Evolutionary conservation across 257 asterid genomes (phyloP), one percentile per base, ranked within the genome.

Genomic region (Phtheirospermum japonicum): DNA sequence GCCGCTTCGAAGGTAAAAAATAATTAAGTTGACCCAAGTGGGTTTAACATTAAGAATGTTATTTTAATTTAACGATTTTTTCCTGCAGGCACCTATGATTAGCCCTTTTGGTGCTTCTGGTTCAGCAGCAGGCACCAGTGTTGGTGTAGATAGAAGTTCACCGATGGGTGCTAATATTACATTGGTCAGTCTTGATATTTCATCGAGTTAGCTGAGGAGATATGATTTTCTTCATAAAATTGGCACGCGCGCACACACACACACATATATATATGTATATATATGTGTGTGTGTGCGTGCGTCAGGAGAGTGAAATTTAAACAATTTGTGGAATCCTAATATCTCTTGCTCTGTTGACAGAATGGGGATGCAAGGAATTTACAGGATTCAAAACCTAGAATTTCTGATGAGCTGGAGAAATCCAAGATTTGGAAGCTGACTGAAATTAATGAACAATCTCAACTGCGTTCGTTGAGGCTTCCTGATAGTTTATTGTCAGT

Each of bases 381-480:
- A 56, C 64, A 65, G 51, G 87, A 83, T 58, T 18, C 28, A 64
- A 81, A 83, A 64, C 50, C 83, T 6, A 75, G 80, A 66, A 69
- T 69, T 46, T 18, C 84, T 17, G 80, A 79, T 10, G 95, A 78
- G 72, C 28, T 61, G 77, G 89, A 75, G 45, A 82, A 78, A 57
- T 60, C 83, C 20, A 83, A 77, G 72, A 78, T 73, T 54, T 80
- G 83, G 87, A 80, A 79, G 85, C 75, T 70, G 45, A 63, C 78
- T 59, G 92, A 84, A 69, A 76, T 87, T 37, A 71, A 45, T 1
- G 84, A 85, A 73, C 73, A 78, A 62, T 77, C 83, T 62, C 85
- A 80, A 63, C 77, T 77, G 43, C 87, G 77, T 43, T 74, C 84
- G 20, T 57, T 71, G 76, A 76, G 69, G 79, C 89, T 87, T 52